Conservation (phyloP, 805 yeast species). For the Hanseniaspora occidentalis region DNA sequence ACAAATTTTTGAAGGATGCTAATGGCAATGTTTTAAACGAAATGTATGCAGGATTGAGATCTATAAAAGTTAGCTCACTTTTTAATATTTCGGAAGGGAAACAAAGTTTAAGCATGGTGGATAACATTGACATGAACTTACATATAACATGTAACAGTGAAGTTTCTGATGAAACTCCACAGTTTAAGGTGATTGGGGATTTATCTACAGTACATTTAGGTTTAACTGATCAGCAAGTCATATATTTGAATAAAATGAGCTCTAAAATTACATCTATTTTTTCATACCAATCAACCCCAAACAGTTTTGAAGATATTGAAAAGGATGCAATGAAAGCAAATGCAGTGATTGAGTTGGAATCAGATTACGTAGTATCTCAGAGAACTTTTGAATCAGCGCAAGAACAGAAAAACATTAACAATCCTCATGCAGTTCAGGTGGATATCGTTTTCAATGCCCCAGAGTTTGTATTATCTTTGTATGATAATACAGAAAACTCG, state of each 20-base stretch:
- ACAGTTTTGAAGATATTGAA: conserved; percentile 38
- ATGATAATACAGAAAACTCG: conserved; percentile 34
- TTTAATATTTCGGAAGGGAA: conserved; percentile 35
- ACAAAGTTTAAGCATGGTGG: conserved; percentile 53
- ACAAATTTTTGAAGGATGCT: conserved; percentile 34
- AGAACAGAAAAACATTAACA: neutral
- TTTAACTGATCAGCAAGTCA: conserved; percentile 63
- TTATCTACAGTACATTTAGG: conserved; percentile 51
- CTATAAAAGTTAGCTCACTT: conserved; percentile 53
- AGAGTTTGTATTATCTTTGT: conserved; percentile 46
- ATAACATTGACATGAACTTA: conserved; percentile 49
- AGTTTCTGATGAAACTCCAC: conserved; percentile 28
- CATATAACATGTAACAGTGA: conserved; percentile 43
- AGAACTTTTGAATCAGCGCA: conserved; percentile 3
- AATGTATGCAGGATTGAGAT: conserved; percentile 57
- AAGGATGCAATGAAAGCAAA: conserved; percentile 59
- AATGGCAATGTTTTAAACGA: conserved; percentile 32
- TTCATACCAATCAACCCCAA: conserved; percentile 29
- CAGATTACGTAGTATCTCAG: conserved; percentile 10
- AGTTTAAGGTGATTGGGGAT: conserved; percentile 39
- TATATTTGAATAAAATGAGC: conserved; percentile 41
- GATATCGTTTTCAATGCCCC: conserved; percentile 50
- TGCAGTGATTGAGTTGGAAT: conserved; percentile 25
- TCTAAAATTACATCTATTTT: conserved; percentile 46
- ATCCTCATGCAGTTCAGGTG: conserved; percentile 22